A percentile compares a stretch with the other conserved stretches of the same genome.
Conservation (phyloP, 257 asterid genomes). For the Nicotiana knightiana region DNA sequence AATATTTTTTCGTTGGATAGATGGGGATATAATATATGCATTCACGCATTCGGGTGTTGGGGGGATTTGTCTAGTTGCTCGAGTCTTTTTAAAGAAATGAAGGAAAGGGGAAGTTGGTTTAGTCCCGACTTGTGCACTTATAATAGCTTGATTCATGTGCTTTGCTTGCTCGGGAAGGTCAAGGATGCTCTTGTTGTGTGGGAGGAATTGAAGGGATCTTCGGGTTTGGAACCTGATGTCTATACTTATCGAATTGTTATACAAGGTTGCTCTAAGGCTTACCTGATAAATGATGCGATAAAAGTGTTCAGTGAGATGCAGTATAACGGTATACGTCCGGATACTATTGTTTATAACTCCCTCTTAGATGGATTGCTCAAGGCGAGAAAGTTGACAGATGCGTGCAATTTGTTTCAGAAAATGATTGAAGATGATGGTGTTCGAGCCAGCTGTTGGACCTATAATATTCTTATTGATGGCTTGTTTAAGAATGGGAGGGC, state of each 20-base stretch:
- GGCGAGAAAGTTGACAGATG: constrained; percentile 68
- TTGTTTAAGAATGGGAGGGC: constrained; percentile 74
- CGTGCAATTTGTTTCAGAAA: constrained; percentile 78
- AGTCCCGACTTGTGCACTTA: constrained; percentile 82
- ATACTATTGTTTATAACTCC: constrained; percentile 63
- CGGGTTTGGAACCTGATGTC: constrained; percentile 75
- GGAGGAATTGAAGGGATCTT: constrained; percentile 85
- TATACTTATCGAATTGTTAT: constrained; percentile 77
- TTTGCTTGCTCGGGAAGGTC: constrained; percentile 77
- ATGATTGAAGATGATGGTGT: constrained; percentile 82
- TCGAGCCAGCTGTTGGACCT: constrained; percentile 84
- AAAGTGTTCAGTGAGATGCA: constrained; percentile 74
- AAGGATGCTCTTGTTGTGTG: constrained; percentile 74
- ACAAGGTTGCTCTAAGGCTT: constrained; percentile 79
- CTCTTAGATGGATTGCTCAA: constrained; percentile 81
- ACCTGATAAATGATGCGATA: constrained; percentile 54
- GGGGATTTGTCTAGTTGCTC: constrained; percentile 62
- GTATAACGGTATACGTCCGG: constrained; percentile 57
- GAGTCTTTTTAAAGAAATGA: constrained; percentile 84
- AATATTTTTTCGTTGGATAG: constrained; percentile 57
- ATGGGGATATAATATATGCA: constrained; percentile 84
- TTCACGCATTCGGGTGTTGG: constrained; percentile 74
- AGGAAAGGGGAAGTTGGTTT: constrained; percentile 47
- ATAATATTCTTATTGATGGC: constrained; percentile 83
- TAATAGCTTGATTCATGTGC: constrained; percentile 79